Evolutionary conservation across 495 filamentous ascomycete genomes (phyloP), one percentile per base, ranked within the genome.

Genomic region (Sordaria brevicollis): DNA sequence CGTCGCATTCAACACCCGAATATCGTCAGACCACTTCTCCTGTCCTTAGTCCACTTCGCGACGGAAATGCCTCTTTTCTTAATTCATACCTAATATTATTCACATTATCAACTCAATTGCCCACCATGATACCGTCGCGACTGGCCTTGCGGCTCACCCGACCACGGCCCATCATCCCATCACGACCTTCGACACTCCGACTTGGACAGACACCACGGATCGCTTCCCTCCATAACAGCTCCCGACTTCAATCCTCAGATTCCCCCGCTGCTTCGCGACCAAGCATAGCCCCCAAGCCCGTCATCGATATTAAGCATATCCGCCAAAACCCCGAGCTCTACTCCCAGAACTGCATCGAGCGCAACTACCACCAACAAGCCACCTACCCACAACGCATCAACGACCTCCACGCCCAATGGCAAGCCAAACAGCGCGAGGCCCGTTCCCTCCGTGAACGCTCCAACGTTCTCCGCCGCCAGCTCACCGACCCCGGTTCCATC

Each of bases 241-340:
- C 74, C 21, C 66, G 39, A n/a, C 34, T 35, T 15, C 37, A 74
- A 21, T 35, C 21, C 62, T 65, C 68, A n/a, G 13, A 21, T 11
- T 38, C 54, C 31, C 13, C 70, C 2, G 19, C 43, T n/a, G 25
- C 19, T 5, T 67, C 38, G 11, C 72, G 70, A 11, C 89, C 91
- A 0, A 84, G 92, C 13, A 91, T 87, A 57, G 94, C 93, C 15
- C 94, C 94, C 7, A 96, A 93, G 75, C 86, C 91, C 8, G 83
- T 82, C 21, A 85, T 93, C 66, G 89, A 97, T 79, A 83, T 97
- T 78, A 97, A 92, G 77, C 89, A 94, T 80, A 96, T 99, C 79
- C 92, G 93, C 67, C 85, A 91, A 68, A 91, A 94, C 79, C 86
- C 88, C 43, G 86, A 89, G 33, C 84, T 95, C 54, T 91, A 97